Conservation (phyloP, 176 grass and related monocot genomes). For the Oryza meridionalis region DNA sequence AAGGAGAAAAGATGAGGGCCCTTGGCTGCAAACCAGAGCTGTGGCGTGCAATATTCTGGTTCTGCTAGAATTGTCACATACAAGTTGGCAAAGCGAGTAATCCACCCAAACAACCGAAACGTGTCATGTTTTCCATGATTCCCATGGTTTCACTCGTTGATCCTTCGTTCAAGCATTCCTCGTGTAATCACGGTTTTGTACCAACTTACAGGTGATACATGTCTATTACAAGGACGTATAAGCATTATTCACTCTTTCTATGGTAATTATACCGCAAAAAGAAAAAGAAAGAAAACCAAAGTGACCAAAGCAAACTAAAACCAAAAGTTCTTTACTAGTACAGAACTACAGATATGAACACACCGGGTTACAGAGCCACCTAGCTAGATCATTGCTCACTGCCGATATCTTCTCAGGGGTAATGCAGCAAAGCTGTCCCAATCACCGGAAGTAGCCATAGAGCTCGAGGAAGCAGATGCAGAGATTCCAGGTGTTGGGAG, state of each 20-base stretch:
- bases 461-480: conserved; percentile 95
- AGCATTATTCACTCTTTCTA: not conserved
- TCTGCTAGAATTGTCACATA: too few relatives aligned
- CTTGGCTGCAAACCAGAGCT: too few relatives aligned
- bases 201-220: not conserved
- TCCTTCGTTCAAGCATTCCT: too few relatives aligned
- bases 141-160: too few relatives aligned
- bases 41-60: too few relatives aligned
- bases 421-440: not conserved
- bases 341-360: not conserved
- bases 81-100: too few relatives aligned
- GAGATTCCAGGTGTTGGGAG: conserved; percentile 60
- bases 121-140: too few relatives aligned
- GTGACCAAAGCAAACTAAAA: not conserved
- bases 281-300: not conserved
- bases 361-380: not conserved
- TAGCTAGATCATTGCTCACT: not conserved
- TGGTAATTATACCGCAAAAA: not conserved
- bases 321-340: not conserved
- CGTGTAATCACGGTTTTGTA: too few relatives aligned
- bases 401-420: not conserved
- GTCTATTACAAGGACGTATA: not conserved
- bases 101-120: too few relatives aligned
- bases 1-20: too few relatives aligned
- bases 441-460: conserved; percentile 77